Evolutionary conservation across 352 stramenopile genomes (phyloP).

Genomic region (Phytophthora colocasiae): DNA sequence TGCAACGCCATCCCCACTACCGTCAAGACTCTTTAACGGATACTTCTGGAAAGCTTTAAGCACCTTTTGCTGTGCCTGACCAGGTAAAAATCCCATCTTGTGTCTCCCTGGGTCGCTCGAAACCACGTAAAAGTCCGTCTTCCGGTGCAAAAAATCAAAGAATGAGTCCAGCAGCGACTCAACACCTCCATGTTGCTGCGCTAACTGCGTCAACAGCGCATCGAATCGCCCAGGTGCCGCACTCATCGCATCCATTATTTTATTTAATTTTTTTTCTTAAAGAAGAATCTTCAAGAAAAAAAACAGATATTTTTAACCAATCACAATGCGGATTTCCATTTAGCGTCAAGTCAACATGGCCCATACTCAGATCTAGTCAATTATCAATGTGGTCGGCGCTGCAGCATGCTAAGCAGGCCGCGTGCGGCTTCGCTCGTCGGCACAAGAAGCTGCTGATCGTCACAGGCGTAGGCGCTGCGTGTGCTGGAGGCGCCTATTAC

Average conservation of each 20-base stretch:
- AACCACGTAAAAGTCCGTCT: conserved; percentile 98
- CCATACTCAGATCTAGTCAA: conserved; percentile 3
- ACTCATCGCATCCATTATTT: conserved; percentile 34
- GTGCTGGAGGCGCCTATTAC: conserved; percentile 70
- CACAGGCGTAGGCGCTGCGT: conserved; percentile 55
- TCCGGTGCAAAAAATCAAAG: conserved; percentile 97
- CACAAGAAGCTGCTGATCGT: conserved; percentile 73
- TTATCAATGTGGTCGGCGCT: conserved; percentile 78
- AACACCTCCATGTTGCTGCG: conserved; percentile 95
- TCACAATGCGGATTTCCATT: conserved; percentile 4
- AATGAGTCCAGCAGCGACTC: conserved; percentile 97
- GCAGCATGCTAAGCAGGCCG: conserved; percentile 54
- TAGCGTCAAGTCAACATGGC: neutral
- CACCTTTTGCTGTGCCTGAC: conserved; percentile 70
- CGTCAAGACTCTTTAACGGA: conserved; percentile 64
- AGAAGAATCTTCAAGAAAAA: neutral
- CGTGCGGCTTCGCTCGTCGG: conserved; percentile 69
- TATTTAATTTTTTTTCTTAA: no score
- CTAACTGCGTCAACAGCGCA: conserved; percentile 94
- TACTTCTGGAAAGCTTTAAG: conserved; percentile 73
- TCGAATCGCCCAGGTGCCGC: conserved; percentile 52
- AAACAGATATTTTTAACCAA: conserved; percentile 19
- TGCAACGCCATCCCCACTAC: neutral
- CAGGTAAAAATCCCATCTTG: conserved; percentile 73
- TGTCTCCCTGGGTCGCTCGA: conserved; percentile 50